phyloP scores from a whole-genome alignment of 352 stramenopile genomes.

The Elongisporangium anandrum region DNA sequence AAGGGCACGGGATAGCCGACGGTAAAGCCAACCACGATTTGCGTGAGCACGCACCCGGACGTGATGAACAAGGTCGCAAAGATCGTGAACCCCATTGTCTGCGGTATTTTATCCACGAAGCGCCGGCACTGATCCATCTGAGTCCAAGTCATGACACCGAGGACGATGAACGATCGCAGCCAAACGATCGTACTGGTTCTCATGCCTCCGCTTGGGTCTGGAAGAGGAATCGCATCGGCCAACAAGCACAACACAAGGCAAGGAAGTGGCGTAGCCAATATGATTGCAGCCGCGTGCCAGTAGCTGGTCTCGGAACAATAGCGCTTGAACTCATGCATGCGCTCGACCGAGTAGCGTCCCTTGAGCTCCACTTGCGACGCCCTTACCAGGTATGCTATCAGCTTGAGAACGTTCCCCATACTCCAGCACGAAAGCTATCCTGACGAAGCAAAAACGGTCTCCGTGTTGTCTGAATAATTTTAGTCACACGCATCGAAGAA shows the following conservation, averaged over 20 bases:
- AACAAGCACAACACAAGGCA: constrained; percentile 6
- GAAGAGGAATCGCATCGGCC: constrained; percentile 6
- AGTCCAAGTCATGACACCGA: constrained; percentile 5
- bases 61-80: too few species aligned
- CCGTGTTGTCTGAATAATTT: too few species aligned
- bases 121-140: background rate
- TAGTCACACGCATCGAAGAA: too few species aligned
- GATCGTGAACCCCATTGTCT: background rate
- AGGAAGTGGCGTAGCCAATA: constrained; percentile 8
- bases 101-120: background rate
- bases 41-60: too few species aligned
- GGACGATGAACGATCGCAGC: background rate
- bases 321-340: constrained; percentile 8
- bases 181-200: constrained; percentile 2
- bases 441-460: too few species aligned
- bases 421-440: too few species aligned
- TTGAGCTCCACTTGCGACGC: constrained; percentile 17
- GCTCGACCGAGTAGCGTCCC: constrained; percentile 18
- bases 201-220: constrained; percentile 9
- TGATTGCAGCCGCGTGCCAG: constrained; percentile 3
- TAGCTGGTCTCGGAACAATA: constrained; percentile 5
- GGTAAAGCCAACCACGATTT: background rate
- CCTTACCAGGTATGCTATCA: too few species aligned
- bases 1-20: constrained; percentile 4
- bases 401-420: too few species aligned